These are phyloP conservation scores for Phytopythium boreale DNA, from an alignment of 352 stramenopile genomes.

Conservation along the genomic window DNA sequence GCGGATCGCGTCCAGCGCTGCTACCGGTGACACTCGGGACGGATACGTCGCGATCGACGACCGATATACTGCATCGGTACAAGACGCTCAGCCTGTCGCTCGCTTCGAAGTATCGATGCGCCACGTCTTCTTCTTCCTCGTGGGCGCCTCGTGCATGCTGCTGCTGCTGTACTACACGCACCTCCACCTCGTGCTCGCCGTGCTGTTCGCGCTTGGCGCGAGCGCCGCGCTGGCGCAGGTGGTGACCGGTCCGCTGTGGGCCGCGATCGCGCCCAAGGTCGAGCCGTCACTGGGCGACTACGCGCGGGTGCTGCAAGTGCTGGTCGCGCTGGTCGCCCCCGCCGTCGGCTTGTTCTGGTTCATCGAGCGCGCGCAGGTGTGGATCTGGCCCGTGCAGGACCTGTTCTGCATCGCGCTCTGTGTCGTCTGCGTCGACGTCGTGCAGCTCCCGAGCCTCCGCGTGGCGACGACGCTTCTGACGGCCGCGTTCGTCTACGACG, in stretches of 20 bases:
- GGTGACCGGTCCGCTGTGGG: conserved; percentile 35
- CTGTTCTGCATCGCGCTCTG: conserved; percentile 87
- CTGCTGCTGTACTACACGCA: conserved; percentile 71
- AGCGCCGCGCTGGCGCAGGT: conserved; percentile 47
- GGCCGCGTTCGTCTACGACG: conserved; percentile 91
- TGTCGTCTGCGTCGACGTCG: conserved; percentile 85
- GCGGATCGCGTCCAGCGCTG: conserved; percentile 6
- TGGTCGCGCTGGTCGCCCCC: conserved; percentile 17
- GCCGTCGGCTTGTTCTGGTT: conserved; percentile 45
- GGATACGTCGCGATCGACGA: conserved; percentile 34
- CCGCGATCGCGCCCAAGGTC: conserved; percentile 7
- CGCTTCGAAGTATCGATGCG: conserved; percentile 42
- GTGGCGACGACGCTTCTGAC: conserved; percentile 82
- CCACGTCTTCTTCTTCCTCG: conserved; percentile 54
- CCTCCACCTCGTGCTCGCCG: conserved; percentile 45
- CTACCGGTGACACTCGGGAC: not conserved
- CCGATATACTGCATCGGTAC: not conserved
- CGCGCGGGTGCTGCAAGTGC: conserved; percentile 13
- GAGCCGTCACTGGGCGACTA: conserved; percentile 6
- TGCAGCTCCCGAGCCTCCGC: conserved; percentile 72
- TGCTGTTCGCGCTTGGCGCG: conserved; percentile 51
- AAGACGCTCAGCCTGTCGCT: not conserved
- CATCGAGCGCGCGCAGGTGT: conserved; percentile 51
- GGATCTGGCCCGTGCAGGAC: conserved; percentile 87
- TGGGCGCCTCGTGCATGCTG: conserved; percentile 49